Base-by-base conservation (phyloP, 2,329 filamentous ascomycete genomes). In the Talaromyces sp. region DNA sequence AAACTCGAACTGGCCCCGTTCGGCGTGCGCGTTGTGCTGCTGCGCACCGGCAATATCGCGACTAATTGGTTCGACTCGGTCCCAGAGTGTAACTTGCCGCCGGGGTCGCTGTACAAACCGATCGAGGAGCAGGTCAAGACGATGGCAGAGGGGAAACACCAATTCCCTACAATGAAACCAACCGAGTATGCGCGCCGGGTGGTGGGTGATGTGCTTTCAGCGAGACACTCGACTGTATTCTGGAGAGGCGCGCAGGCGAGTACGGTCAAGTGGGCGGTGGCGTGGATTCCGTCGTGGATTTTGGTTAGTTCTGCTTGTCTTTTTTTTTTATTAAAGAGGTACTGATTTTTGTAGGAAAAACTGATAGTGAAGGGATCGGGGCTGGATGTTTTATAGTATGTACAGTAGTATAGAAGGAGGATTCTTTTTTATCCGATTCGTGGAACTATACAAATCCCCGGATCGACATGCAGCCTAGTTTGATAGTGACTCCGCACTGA, bases 341-440 rank as follows among this genome's bases (percentile, higher is more conserved):
- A 31, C 50, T 52, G 27, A 52, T 52, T 27, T 23, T 5, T 50
- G 44, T 27, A 50, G 44, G 44, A 51, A 28, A 51, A 28, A 28
- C 6, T 53, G 2, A 12, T 16, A 3, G 50, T 31, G 27, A 53
- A 16, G 50, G 50, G 50, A 7, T 51, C 18, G 18, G 44, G 18
- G 18, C 5, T 51, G 44, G 44, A 51, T 51, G 44, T 51, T 4
- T 28, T 51, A 28, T 28, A 51, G 4, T 18, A 16, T 23, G 23
- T 23, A 23, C 23, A 23, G 23, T 23, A 23, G 23, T 23, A 23
- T 23, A 23, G 23, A 47, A 53, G 50, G 27, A 31, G 30, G 50
- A 53, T 53, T 53, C 27, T 53, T 12, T 53, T 53, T 53, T 53
- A 53, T 53, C 50, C 50, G 27, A 53, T 53, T 53, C 50, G 30